A percentile compares a stretch with the other conserved stretches of the same genome.
These are phyloP conservation scores for Rutstroemia sydowiana DNA, from an alignment of 2,329 filamentous ascomycete genomes.

Conservation along the genomic window DNA sequence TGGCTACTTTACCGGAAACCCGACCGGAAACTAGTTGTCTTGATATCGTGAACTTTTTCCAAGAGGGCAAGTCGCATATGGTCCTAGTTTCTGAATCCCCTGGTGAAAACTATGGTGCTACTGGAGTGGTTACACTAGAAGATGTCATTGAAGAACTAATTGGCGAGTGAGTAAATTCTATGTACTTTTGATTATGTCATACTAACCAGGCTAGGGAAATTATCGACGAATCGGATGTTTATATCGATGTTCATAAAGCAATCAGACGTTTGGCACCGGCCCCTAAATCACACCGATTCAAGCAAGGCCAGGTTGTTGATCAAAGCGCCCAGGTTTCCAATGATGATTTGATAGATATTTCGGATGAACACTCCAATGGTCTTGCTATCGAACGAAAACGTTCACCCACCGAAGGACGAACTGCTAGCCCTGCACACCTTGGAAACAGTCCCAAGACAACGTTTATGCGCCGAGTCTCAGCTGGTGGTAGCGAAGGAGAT, in stretches of 20 bases:
- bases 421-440: constrained; percentile 15
- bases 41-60: constrained; percentile 99
- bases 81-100: constrained; percentile 86
- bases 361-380: constrained; percentile 30
- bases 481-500: constrained; percentile 44
- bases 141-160: constrained; percentile 98
- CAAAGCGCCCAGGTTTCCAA: constrained; percentile 33
- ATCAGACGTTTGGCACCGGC: constrained; percentile 58
- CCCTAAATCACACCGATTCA: constrained; percentile 63
- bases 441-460: constrained; percentile 38
- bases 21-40: constrained; percentile 91
- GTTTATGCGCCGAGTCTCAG: constrained; percentile 50
- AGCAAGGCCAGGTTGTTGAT: constrained; percentile 45
- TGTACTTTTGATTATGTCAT: constrained; percentile 9
- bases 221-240: constrained; percentile 97
- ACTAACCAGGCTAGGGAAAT: constrained; percentile 65
- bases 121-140: constrained; percentile 92
- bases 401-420: constrained; percentile 12
- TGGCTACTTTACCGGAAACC: constrained; percentile 92
- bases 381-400: constrained; percentile 10
- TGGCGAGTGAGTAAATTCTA: constrained; percentile 67
- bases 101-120: constrained; percentile 81
- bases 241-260: constrained; percentile 96
- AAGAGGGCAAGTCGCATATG: constrained; percentile 99
- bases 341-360: constrained; percentile 37